phyloP scores from a whole-genome alignment of 805 yeast genomes.

The Zygosaccharomyces bisporus region DNA sequence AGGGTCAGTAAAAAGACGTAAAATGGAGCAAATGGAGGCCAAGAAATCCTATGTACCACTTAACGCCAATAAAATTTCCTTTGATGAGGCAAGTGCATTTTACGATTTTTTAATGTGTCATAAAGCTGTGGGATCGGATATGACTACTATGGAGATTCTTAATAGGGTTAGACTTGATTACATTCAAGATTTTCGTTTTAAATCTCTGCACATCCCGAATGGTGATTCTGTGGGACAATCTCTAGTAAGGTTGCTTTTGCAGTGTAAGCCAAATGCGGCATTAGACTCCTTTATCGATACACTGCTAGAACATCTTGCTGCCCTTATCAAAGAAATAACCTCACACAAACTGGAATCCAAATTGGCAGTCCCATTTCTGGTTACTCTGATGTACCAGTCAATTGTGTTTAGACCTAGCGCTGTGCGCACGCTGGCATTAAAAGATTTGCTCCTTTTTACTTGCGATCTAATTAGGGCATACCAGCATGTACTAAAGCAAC shows the following conservation, averaged over 20 bases:
- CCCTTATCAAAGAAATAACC: slow-evolving; percentile 30
- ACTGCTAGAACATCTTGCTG: slow-evolving; percentile 26
- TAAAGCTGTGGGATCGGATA: slow-evolving; percentile 24
- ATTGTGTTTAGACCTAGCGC: slow-evolving; percentile 63
- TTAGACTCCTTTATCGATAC: slow-evolving; percentile 28
- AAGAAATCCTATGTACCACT: slow-evolving; percentile 13
- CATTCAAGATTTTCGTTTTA: slow-evolving; percentile 17
- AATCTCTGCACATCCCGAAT: slow-evolving; percentile 16
- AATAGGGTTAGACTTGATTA: slow-evolving; percentile 21
- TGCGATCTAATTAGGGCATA: slow-evolving; percentile 28
- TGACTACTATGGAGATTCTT: slow-evolving; percentile 31
- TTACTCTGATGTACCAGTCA: slow-evolving; percentile 53
- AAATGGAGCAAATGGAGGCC: slow-evolving; percentile 8
- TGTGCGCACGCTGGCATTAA: slow-evolving; percentile 40
- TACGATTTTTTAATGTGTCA: slow-evolving; percentile 27
- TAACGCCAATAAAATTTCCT: slow-evolving; percentile 19
- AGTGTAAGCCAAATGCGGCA: slow-evolving; percentile 19
- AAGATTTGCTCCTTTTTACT: slow-evolving; percentile 28
- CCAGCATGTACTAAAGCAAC: slow-evolving; percentile 27
- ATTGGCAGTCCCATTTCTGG: slow-evolving; percentile 51
- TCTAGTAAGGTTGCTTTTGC: slow-evolving; percentile 16
- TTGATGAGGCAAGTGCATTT: slow-evolving; percentile 28
- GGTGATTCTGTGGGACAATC: slow-evolving; percentile 30
- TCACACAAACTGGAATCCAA: slow-evolving; percentile 25
- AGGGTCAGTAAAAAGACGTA: slow-evolving; percentile 14